These are phyloP conservation scores for Tricholoma bakamatsutake DNA, from an alignment of 768 basidiomycete genomes.

Conservation along the genomic window DNA sequence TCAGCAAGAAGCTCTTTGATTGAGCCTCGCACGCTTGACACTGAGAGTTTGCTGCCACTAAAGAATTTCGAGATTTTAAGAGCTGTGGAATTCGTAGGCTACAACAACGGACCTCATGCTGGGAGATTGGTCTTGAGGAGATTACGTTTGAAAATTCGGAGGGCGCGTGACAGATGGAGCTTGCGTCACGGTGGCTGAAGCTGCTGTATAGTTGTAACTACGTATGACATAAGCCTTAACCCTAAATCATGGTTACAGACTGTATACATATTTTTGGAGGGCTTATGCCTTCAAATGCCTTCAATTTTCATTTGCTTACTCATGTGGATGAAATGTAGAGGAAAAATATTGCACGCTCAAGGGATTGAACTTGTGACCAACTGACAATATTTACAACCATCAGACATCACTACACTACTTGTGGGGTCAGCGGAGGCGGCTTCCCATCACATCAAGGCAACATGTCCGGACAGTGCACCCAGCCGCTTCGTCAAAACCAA, in stretches of 20 bases:
- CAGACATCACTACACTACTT: no score
- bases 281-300: no score
- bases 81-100: background rate
- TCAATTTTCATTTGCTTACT: no score
- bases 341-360: no score
- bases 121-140: slow-evolving; percentile 20
- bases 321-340: no score
- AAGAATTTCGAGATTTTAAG: slow-evolving; percentile 30
- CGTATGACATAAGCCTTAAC: slow-evolving; percentile 17
- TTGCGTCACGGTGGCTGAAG: slow-evolving; percentile 7
- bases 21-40: slow-evolving; percentile 99
- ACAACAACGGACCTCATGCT: slow-evolving; percentile 20
- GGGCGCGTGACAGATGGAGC: slow-evolving; percentile 7
- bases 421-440: no score
- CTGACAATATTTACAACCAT: no score
- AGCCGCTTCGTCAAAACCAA: no score
- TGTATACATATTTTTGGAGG: no score
- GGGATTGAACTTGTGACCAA: no score
- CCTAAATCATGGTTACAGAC: slow-evolving; percentile 13
- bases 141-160: background rate
- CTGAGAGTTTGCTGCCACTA: slow-evolving; percentile 71
- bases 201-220: slow-evolving; percentile 25
- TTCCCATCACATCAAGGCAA: no score
- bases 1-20: slow-evolving; percentile 86
- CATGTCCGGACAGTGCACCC: no score